A percentile compares a stretch with the other conserved stretches of the same genome.
phyloP scores from a whole-genome alignment of 129 eudicot species.

The Lactuca sativa region DNA sequence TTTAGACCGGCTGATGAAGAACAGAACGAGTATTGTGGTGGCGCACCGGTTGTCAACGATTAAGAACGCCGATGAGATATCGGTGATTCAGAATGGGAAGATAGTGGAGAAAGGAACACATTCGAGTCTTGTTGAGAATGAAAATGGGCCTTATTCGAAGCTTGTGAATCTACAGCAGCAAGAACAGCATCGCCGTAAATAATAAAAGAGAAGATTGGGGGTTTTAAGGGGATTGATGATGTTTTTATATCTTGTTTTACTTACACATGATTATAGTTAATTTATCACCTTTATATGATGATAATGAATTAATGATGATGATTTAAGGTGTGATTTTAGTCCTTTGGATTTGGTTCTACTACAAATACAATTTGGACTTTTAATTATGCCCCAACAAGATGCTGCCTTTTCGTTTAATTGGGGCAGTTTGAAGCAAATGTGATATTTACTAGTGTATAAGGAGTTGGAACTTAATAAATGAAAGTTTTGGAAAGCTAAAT shows the following conservation, averaged over 20 bases:
- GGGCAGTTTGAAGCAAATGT: background rate
- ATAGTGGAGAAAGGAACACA: conserved; percentile 94
- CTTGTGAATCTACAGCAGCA: conserved; percentile 84
- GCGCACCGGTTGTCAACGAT: conserved; percentile 93
- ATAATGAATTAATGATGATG: background rate
- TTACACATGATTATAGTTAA: conserved; percentile 34
- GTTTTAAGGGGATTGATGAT: conserved; percentile 26
- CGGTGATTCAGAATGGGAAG: conserved; percentile 90
- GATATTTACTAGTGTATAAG: no score
- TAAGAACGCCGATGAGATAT: conserved; percentile 82
- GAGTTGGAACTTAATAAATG: no score
- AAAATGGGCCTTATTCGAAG: conserved; percentile 78
- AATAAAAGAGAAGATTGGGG: conserved; percentile 28
- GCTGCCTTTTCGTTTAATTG: background rate
- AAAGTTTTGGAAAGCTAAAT: no score
- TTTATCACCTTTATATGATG: conserved; percentile 29
- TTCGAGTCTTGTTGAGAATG: conserved; percentile 68
- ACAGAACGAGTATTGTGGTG: conserved; percentile 82
- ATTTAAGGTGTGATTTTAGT: conserved; percentile 28
- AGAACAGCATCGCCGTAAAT: conserved; percentile 53
- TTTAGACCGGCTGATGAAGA: conserved; percentile 79
- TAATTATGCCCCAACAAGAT: conserved; percentile 1
- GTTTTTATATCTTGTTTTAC: conserved; percentile 32
- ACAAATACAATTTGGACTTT: conserved; percentile 14
- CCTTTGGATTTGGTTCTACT: conserved; percentile 8